Evolutionary conservation across 805 yeast genomes (phyloP).

Genomic region (Zygoascus bituminiphila): DNA sequence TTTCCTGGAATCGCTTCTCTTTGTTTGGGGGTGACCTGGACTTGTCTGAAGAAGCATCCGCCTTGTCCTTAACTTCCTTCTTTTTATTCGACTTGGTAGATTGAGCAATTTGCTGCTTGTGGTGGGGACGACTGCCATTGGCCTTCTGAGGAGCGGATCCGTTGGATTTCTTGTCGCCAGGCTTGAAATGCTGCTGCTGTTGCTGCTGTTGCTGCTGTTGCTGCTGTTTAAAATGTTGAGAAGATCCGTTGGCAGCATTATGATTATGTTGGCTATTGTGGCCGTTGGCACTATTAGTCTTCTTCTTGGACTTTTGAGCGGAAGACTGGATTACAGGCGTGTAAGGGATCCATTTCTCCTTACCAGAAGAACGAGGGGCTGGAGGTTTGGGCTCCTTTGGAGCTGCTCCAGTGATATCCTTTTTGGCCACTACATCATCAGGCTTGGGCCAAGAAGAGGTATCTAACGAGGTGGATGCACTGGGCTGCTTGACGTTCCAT

Average conservation of each 20-base stretch:
- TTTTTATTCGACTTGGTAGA: constrained; percentile 1
- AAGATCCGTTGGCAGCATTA: constrained; percentile 16
- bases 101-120: neutral
- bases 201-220: neutral
- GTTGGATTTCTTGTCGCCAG: constrained; percentile 3
- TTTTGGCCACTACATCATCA: constrained; percentile 17
- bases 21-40: constrained; percentile 1
- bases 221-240: constrained; percentile 8
- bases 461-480: constrained; percentile 11
- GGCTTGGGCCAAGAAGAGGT: constrained; percentile 21
- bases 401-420: constrained; percentile 12
- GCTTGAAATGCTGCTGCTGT: neutral
- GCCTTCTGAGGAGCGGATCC: neutral
- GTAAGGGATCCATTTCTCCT: constrained; percentile 69
- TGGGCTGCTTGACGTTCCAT: constrained; percentile 37
- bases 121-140: neutral
- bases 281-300: constrained; percentile 10
- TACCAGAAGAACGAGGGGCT: constrained; percentile 30
- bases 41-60: neutral
- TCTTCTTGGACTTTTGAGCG: constrained; percentile 8
- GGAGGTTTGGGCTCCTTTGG: constrained; percentile 5
- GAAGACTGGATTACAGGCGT: constrained; percentile 32
- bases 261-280: constrained; percentile 18
- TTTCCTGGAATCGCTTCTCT: neutral
- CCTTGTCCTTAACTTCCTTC: constrained; percentile 5